Base-by-base conservation (phyloP, 73 alveolate species). In the Diophrys sp. region DNA sequence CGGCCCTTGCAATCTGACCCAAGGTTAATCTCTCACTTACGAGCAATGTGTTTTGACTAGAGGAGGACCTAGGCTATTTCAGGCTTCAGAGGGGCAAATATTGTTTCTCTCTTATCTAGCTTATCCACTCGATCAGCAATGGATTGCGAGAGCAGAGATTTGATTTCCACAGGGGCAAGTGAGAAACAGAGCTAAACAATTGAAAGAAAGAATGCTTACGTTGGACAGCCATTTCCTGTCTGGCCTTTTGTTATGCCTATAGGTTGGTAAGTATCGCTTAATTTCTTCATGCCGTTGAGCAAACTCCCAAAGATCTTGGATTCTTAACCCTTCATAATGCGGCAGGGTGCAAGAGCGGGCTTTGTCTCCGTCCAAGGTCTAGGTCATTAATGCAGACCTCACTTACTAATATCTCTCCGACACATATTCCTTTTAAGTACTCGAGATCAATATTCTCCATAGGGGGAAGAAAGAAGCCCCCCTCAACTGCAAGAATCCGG, bases 251-350 rank as follows among this genome's bases (percentile, higher is more conserved):
- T 71, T 32, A 8, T 31, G 28, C 28, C 33, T 71, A 8, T 32
- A 31, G 0, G 0, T 28, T 1, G 79, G 79, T 11, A 71, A 28
- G 67, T 71, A 71, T 2, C 31, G 23, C 23, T 29, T 71, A 31
- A 71, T 71, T 31, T 29, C 32, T 1, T 54, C 29, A 2, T 71
- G 29, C 32, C 32, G 23, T 32, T 71, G 2, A 31, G 79, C 79
- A 32, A 71, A 71, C 0, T 34, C 28, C 1, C 23, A 28, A 32
- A 71, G 1, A 32, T 71, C 79, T 0, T 71, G 69, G 32, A 71
- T 23, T 29, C 79, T 71, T 33, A 71, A 54, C 53, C 79, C 79
- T 29, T 71, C 56, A 28, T 30, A 23, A 5, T 29, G 67, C 62
- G 67, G 68, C 5, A 71, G 32, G 24, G 28, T 31, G 79, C 23